Base-by-base conservation (phyloP, 2,329 filamentous ascomycete genomes). In the Penicillium sp. region DNA sequence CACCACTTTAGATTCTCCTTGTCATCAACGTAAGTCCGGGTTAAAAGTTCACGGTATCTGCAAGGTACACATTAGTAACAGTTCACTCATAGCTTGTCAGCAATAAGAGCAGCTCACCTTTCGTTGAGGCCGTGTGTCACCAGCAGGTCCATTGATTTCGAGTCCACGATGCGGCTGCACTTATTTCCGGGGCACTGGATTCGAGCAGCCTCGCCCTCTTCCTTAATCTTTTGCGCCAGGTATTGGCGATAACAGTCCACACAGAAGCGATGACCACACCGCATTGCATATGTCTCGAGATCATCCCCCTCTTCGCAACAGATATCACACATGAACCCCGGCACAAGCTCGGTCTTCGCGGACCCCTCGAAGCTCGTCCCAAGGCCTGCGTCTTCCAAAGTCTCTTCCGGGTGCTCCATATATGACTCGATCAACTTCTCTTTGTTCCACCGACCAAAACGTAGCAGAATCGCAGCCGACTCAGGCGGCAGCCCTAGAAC, bases 1-100 rank as follows among this genome's bases (percentile, higher is more conserved):
- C 94, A 99, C 94, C 94, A 99, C 72, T 96, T 96, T 56, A 97
- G 84, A 52, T 88, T 88, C 53, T 96, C 92, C 75, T 92, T 96
- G 74, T 99, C 93, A 73, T 99, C 94, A 56, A 99, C 94, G 67
- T 96, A 99, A 6, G 92, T 97, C 64, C 94, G 83, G 67, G 90
- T 96, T 32, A 99, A 85, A 14, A 99, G 82, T 63, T 89, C 86
- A 60, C 89, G 85, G 69, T 99, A 99, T 61, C 92, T 85, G 60
- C 34, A 55, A 11, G 24, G 9, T n/a, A 16, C 34, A 39, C 53
- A 53, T 67, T 43, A 67, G 54, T 41, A 41, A 52, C 40, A 48
- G 39, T 9, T 40, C 34, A 7, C 14, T 36, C 3, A 13, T 13
- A 40, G 16, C 16, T 21, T 21, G 11, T 36, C 34, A n/a, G n/a